Evolutionary conservation across 495 filamentous ascomycete species (phyloP).

Genomic region (Neurospora sublineolata): DNA sequence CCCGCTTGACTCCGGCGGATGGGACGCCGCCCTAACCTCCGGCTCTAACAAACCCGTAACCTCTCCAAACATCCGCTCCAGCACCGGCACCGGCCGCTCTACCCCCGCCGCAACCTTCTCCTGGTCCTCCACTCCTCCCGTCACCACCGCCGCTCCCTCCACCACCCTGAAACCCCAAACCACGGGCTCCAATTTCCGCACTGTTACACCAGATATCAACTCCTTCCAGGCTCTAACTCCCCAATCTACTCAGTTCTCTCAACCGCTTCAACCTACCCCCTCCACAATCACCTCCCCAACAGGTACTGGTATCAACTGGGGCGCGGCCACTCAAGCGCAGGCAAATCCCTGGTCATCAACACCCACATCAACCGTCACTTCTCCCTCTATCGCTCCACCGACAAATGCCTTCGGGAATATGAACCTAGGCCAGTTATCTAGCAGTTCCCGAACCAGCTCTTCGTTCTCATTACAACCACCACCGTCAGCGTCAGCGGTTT

Average conservation of each 20-base stretch:
- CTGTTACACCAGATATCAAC: constrained; percentile 43
- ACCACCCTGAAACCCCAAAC: constrained; percentile 16
- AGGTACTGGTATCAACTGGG: constrained; percentile 25
- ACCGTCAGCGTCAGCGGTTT: constrained; percentile 18
- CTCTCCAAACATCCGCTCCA: constrained; percentile 8
- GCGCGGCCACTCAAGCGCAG: constrained; percentile 9
- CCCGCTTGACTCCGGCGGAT: constrained; percentile 34
- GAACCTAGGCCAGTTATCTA: constrained; percentile 24
- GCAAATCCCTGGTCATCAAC: constrained; percentile 25
- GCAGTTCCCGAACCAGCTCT: constrained; percentile 10
- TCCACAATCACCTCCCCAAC: constrained; percentile 1
- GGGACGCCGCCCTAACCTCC: constrained; percentile 14
- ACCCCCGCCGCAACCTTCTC: constrained; percentile 39
- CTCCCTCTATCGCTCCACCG: constrained; percentile 3
- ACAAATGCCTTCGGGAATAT: constrained; percentile 18
- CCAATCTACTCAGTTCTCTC: constrained; percentile 41
- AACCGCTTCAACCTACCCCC: constrained; percentile 33
- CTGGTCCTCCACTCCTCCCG: constrained; percentile 45
- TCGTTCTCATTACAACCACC: constrained; percentile 41
- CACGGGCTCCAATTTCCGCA: constrained; percentile 34
- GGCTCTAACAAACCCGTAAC: constrained; percentile 7
- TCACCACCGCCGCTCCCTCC: constrained; percentile 11
- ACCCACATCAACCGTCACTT: constrained; percentile 7
- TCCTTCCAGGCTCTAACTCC: constrained; percentile 39
- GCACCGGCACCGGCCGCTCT: constrained; percentile 12